Evolutionary conservation across 2,329 filamentous ascomycete genomes (phyloP).

Genomic region (Fonsecaea pedrosoi): DNA sequence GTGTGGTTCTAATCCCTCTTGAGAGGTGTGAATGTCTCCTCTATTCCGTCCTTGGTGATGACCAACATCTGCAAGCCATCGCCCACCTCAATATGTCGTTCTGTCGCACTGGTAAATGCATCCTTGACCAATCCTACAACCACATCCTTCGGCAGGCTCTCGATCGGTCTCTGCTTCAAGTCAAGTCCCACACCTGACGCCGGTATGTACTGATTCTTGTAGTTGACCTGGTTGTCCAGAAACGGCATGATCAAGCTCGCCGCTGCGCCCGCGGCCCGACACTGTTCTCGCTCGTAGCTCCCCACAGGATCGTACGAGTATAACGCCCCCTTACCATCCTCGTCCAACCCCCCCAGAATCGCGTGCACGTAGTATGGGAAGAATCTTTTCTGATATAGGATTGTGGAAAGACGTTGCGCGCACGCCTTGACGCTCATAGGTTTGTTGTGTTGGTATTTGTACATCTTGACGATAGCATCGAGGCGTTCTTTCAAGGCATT

Average conservation of each 20-base stretch:
- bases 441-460: conserved; percentile 97
- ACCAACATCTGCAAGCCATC: conserved; percentile 95
- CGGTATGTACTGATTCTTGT: conserved; percentile 97
- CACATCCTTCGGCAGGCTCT: conserved; percentile 67
- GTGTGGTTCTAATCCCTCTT: conserved; percentile 78
- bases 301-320: conserved; percentile 99
- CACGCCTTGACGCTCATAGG: conserved; percentile 93
- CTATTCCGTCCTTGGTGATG: conserved; percentile 84
- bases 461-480: conserved; percentile 97
- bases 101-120: conserved; percentile 96
- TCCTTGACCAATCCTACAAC: conserved; percentile 92
- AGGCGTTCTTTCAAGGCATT: conserved; percentile 91
- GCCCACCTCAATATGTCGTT: conserved; percentile 98
- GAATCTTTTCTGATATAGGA: conserved; percentile 96
- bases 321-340: conserved; percentile 89
- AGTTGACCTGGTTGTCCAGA: conserved; percentile 98
- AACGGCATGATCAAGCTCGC: conserved; percentile 98
- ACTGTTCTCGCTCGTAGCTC: conserved; percentile 96
- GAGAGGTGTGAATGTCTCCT: conserved; percentile 81
- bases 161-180: conserved; percentile 66
- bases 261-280: conserved; percentile 88
- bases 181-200: conserved; percentile 83
- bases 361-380: conserved; percentile 98
- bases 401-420: conserved; percentile 91
- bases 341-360: conserved; percentile 91